A percentile compares a stretch with the other conserved stretches of the same genome.
Conservation (phyloP, 2,329 filamentous ascomycete genomes). For the Exophiala alcalophila region DNA sequence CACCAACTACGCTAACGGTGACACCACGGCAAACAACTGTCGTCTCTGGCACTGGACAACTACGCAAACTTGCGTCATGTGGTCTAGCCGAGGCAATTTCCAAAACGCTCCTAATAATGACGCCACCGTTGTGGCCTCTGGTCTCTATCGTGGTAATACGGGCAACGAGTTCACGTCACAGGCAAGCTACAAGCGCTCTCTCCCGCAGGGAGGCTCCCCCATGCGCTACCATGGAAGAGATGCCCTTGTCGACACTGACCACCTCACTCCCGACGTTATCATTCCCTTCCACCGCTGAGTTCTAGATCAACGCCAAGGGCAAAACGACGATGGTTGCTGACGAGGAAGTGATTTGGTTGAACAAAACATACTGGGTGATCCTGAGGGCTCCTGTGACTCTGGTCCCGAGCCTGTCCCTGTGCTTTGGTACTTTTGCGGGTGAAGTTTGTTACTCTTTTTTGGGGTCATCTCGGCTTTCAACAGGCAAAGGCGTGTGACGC, state of each 20-base stretch:
- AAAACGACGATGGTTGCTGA: too few species aligned
- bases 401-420: too few species aligned
- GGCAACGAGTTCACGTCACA: neutral
- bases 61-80: neutral
- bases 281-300: conserved; percentile 7
- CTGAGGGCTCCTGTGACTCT: too few species aligned
- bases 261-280: conserved; percentile 9
- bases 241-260: conserved; percentile 2
- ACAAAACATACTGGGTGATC: too few species aligned
- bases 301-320: too few species aligned
- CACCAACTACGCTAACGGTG: neutral
- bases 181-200: conserved; percentile 16
- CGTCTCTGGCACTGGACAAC: conserved; percentile 5
- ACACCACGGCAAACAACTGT: neutral
- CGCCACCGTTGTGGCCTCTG: conserved; percentile 9
- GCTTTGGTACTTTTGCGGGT: too few species aligned
- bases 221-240: conserved; percentile 8
- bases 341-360: too few species aligned
- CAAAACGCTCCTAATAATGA: neutral
- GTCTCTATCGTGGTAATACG: conserved; percentile 7
- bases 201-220: conserved; percentile 1
- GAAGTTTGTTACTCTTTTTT: too few species aligned
- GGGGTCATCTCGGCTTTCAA: too few species aligned
- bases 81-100: neutral
- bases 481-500: too few species aligned